A percentile compares a stretch with the other conserved stretches of the same genome.
Conservation (phyloP, 768 basidiomycete genomes). For the Lactarius deliciosus region DNA sequence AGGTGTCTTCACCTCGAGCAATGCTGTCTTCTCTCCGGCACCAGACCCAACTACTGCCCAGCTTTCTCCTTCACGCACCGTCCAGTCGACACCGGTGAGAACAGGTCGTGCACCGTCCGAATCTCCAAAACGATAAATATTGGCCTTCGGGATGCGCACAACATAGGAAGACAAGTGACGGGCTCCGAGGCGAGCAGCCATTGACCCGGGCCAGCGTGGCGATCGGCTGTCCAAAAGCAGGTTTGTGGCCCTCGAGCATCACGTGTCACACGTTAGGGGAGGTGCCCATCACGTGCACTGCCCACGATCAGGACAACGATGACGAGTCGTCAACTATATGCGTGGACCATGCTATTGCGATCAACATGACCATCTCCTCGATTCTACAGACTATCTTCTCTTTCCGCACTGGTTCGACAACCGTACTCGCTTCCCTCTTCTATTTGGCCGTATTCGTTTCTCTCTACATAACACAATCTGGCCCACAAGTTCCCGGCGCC, state of each 20-base stretch:
- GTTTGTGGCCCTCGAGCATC: no score
- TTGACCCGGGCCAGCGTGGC: neutral
- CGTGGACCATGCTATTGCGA: neutral
- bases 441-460: constrained; percentile 21
- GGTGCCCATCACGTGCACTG: neutral
- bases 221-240: neutral
- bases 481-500: constrained; percentile 34
- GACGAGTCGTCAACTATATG: neutral
- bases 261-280: no score
- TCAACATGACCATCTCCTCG: constrained; percentile 9
- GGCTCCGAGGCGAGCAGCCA: neutral
- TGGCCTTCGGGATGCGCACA: constrained; percentile 43
- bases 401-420: constrained; percentile 22
- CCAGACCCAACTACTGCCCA: constrained; percentile 77
- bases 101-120: constrained; percentile 46
- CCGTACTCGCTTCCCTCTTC: constrained; percentile 13
- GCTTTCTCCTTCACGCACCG: constrained; percentile 56
- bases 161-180: neutral
- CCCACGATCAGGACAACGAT: neutral
- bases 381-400: constrained; percentile 15
- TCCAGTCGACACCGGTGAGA: constrained; percentile 57
- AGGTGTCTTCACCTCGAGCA: constrained; percentile 58
- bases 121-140: constrained; percentile 61
- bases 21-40: constrained; percentile 56
- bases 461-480: constrained; percentile 19